Conservation (phyloP, 73 alveolate genomes). For the Urostyla sp. region DNA sequence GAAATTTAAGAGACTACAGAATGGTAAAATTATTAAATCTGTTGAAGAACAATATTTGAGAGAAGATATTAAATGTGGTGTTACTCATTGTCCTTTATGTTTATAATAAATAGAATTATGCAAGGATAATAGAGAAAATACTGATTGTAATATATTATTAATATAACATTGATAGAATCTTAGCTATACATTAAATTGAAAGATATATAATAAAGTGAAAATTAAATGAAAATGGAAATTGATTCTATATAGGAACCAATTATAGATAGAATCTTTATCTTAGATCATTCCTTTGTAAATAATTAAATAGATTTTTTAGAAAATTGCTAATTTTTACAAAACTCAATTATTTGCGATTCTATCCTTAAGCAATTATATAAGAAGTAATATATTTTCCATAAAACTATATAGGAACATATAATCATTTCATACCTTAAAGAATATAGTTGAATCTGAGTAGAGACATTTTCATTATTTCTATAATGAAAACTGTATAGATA, state of each 20-base stretch:
- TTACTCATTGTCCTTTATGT: slow-evolving; percentile 54
- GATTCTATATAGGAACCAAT: not conserved
- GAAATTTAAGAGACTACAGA: slow-evolving; percentile 38
- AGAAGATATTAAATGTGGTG: slow-evolving; percentile 64
- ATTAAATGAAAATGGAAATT: not conserved
- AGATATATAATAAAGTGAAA: slow-evolving; percentile 2
- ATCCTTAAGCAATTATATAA: slow-evolving; percentile 18
- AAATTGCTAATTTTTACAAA: slow-evolving; percentile 46
- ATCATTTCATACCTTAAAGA: slow-evolving; percentile 32
- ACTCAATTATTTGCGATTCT: slow-evolving; percentile 35
- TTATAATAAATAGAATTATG: too few relatives aligned
- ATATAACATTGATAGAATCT: slow-evolving; percentile 4
- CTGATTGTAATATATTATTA: not conserved
- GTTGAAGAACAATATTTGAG: slow-evolving; percentile 58
- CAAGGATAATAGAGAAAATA: slow-evolving; percentile 32
- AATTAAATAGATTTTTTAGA: slow-evolving; percentile 62
- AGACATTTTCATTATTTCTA: slow-evolving; percentile 49
- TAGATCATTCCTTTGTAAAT: slow-evolving; percentile 41
- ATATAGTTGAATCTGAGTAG: slow-evolving; percentile 25
- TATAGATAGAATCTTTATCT: slow-evolving; percentile 19
- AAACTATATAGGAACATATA: slow-evolving; percentile 5
- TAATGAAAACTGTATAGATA: slow-evolving; percentile 49
- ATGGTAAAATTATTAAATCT: slow-evolving; percentile 44
- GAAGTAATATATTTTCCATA: not conserved
- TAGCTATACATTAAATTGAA: not conserved